These are phyloP conservation scores for Graphilbum fragrans DNA, from an alignment of 2,329 filamentous ascomycete species.

Conservation along the genomic window DNA sequence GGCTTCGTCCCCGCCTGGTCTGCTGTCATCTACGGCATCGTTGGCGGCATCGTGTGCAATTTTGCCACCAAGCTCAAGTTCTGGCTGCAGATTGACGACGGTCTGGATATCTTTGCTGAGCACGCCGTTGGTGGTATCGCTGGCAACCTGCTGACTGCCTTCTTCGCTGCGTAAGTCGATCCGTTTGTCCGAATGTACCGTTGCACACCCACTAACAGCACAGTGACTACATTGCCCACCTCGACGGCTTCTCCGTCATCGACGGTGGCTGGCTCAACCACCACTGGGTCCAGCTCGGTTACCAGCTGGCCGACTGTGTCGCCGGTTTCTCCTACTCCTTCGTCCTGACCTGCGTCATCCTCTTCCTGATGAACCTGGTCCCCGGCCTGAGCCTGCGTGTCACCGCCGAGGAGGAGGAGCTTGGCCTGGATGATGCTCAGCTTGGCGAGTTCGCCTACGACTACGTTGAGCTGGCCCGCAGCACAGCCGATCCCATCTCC, in stretches of 20 bases:
- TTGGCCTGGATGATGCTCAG: conserved; percentile 61
- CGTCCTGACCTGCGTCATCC: conserved; percentile 53
- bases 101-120: conserved; percentile 83
- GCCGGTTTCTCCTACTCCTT: conserved; percentile 57
- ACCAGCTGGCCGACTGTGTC: conserved; percentile 57
- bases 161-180: conserved; percentile 55
- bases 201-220: neutral
- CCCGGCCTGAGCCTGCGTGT: conserved; percentile 60
- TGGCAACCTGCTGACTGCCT: conserved; percentile 65
- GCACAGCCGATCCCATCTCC: conserved; percentile 35
- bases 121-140: conserved; percentile 76
- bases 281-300: conserved; percentile 58
- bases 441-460: conserved; percentile 77
- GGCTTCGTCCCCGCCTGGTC: conserved; percentile 64
- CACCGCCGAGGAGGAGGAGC: conserved; percentile 53
- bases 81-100: conserved; percentile 66
- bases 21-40: conserved; percentile 44
- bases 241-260: conserved; percentile 52
- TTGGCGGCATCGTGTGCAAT: conserved; percentile 60
- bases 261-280: conserved; percentile 59
- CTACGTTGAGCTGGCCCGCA: conserved; percentile 59
- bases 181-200: neutral
- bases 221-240: conserved; percentile 57
- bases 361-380: conserved; percentile 58
- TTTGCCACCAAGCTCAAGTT: conserved; percentile 78